phyloP scores from a whole-genome alignment of 352 stramenopile species.

The Hyaloperonospora brassicae region DNA sequence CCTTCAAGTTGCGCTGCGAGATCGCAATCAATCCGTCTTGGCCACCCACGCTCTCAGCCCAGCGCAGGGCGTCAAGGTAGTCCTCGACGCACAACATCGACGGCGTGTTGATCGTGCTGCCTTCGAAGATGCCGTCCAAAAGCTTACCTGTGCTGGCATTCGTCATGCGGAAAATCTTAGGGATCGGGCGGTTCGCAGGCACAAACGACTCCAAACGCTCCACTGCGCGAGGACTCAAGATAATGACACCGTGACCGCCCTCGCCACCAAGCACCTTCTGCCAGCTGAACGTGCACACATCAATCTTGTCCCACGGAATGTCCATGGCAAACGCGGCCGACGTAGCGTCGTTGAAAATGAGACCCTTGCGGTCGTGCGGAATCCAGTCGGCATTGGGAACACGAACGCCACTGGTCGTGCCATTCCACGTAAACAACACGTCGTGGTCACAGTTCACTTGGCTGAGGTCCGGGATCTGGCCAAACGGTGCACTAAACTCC shows the following conservation, averaged over 20 bases:
- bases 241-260: constrained; percentile 95
- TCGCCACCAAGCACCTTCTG: constrained; percentile 99
- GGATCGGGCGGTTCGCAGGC: constrained; percentile 80
- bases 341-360: constrained; percentile 98
- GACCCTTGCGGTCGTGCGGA: constrained; percentile 86
- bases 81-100: constrained; percentile 99
- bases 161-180: constrained; percentile 98
- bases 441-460: constrained; percentile 93
- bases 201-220: constrained; percentile 95
- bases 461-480: constrained; percentile 91
- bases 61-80: constrained; percentile 97
- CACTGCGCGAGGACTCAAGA: constrained; percentile 93
- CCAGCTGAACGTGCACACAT: constrained; percentile 99
- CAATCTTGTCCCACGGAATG: constrained; percentile 97
- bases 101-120: constrained; percentile 99
- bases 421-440: constrained; percentile 99
- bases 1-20: constrained; percentile 90
- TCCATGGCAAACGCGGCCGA: constrained; percentile 98
- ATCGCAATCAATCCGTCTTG: constrained; percentile 90
- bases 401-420: constrained; percentile 95
- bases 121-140: constrained; percentile 92
- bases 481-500: constrained; percentile 93
- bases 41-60: constrained; percentile 92
- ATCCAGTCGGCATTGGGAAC: constrained; percentile 96
- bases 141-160: constrained; percentile 94